Percentiles rank a stretch among this genome's conserved stretches.
Conservation (phyloP, 192 early-diverging fungal species). For the Polychytrium aggregatum region DNA sequence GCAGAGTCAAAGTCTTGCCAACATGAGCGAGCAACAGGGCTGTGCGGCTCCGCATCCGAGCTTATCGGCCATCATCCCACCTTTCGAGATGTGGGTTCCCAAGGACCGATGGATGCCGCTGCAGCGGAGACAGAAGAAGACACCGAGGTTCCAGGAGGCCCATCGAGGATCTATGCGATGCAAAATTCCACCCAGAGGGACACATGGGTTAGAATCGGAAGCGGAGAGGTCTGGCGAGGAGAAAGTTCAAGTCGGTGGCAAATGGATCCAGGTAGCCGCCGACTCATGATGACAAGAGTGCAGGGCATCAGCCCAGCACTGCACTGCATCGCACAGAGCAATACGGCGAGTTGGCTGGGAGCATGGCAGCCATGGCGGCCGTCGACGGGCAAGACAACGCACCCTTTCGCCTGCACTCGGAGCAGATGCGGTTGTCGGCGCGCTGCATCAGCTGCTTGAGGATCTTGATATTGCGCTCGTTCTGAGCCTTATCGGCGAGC, state of each 20-base stretch:
- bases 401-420: constrained; percentile 76
- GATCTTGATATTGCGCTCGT: constrained; percentile 58
- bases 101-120: constrained; percentile 70
- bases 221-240: too few relatives aligned
- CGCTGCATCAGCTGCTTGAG: constrained; percentile 59
- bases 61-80: too few relatives aligned
- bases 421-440: constrained; percentile 61
- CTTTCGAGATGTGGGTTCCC: constrained; percentile 78
- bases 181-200: too few relatives aligned
- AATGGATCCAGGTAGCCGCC: neutral
- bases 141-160: constrained; percentile 81
- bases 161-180: constrained; percentile 59
- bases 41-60: too few relatives aligned
- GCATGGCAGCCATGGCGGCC: neutral
- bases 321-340: neutral
- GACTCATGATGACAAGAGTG: neutral
- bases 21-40: too few relatives aligned
- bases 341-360: too few relatives aligned
- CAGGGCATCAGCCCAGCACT: neutral
- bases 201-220: too few relatives aligned
- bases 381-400: neutral
- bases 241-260: neutral
- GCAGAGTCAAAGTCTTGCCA: too few relatives aligned
- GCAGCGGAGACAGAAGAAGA: constrained; percentile 92
- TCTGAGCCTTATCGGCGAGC: constrained; percentile 54